Conservation (phyloP, 257 asterid genomes). For the Orobanche coerulescens region DNA sequence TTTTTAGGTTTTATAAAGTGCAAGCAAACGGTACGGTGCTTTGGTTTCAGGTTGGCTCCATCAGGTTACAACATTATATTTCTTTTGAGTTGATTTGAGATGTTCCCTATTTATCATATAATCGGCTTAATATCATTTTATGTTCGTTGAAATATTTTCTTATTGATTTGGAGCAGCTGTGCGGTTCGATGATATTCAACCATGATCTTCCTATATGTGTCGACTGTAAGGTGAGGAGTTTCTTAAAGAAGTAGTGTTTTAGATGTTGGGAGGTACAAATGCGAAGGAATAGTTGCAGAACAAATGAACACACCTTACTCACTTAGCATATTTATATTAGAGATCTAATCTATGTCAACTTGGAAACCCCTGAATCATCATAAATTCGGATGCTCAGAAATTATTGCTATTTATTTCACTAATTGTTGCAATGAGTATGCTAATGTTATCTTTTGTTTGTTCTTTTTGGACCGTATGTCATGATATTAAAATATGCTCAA, state of each 20-base stretch:
- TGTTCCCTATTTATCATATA: not conserved
- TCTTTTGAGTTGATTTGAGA: conserved; percentile 5
- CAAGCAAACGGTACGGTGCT: conserved; percentile 76
- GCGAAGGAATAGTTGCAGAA: conserved; percentile 4
- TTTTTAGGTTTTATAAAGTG: conserved; percentile 78
- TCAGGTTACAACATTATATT: conserved; percentile 55
- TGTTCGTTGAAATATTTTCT: conserved; percentile 13
- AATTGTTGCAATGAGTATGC: not conserved
- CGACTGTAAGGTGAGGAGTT: conserved; percentile 63
- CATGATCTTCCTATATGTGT: conserved; percentile 81
- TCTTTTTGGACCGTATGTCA: not conserved
- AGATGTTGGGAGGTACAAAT: not conserved
- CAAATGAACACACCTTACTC: not conserved
- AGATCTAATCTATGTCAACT: not conserved
- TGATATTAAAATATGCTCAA: not conserved
- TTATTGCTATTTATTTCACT: not conserved
- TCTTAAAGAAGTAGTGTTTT: conserved; percentile 2
- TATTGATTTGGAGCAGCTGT: conserved; percentile 68
- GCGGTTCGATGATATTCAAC: conserved; percentile 85
- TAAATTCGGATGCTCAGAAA: not conserved
- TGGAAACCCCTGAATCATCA: conserved; percentile 7
- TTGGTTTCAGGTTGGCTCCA: conserved; percentile 95
- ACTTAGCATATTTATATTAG: not conserved
- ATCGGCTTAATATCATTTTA: not conserved
- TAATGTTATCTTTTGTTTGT: not conserved